phyloP scores from a whole-genome alignment of 2,329 filamentous ascomycete genomes.

The Phaeosphaeria sp. region DNA sequence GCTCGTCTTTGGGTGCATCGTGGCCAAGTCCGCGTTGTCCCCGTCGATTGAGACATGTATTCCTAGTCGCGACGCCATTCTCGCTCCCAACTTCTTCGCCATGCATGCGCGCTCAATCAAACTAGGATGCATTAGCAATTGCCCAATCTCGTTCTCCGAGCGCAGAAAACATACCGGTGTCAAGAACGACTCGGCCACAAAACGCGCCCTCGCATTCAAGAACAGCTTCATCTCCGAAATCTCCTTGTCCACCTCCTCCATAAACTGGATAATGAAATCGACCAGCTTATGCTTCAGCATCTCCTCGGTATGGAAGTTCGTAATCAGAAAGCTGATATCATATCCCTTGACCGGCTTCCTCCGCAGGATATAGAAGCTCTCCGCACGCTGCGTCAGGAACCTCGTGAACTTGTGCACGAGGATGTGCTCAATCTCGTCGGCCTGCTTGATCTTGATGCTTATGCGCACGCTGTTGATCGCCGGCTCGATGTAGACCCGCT shows the following conservation, averaged over 20 bases:
- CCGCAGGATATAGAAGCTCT: constrained; percentile 95
- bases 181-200: constrained; percentile 97
- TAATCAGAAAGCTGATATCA: constrained; percentile 98
- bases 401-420: constrained; percentile 98
- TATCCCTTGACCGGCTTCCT: constrained; percentile 98
- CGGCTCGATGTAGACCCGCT: constrained; percentile 94
- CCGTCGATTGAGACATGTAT: background rate
- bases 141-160: background rate
- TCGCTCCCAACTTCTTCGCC: background rate
- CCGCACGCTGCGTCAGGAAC: constrained; percentile 93
- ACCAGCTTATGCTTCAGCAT: constrained; percentile 99
- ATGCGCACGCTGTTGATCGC: constrained; percentile 96
- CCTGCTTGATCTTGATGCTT: constrained; percentile 99
- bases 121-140: constrained; percentile 17
- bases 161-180: constrained; percentile 71
- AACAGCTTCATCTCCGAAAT: constrained; percentile 99
- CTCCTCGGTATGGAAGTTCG: constrained; percentile 97
- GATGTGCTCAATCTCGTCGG: constrained; percentile 98
- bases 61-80: background rate
- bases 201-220: constrained; percentile 93
- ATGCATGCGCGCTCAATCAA: constrained; percentile 24
- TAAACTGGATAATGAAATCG: constrained; percentile 98
- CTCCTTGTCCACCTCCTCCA: constrained; percentile 99
- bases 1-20: background rate
- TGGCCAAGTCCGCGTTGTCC: background rate